Base-by-base conservation (phyloP, 2,329 filamentous ascomycete species). In the Aspergillus quadrilineatus region DNA sequence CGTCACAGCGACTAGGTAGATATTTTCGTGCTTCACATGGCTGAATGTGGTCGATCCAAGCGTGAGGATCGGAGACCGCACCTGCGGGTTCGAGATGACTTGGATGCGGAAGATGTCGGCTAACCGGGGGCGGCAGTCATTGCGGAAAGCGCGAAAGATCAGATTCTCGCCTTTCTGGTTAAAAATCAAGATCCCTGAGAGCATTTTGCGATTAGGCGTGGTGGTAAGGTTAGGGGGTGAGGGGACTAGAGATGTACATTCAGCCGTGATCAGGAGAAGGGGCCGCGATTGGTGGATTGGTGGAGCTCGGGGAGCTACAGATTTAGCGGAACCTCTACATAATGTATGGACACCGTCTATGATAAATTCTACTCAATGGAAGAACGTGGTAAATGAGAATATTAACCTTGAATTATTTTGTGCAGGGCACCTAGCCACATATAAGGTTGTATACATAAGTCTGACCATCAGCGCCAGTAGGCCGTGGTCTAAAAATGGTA, bases 141-240 rank as follows among this genome's bases (percentile, higher is more conserved):
- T 96, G 71, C 94, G 92, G 79, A 99, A 99, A 69, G 94, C 92
- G 72, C 94, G 91, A 81, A 99, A 97, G 77, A 99, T 99, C 72
- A 99, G 90, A 78, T 99, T 97, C 81, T 99, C 94, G 79, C 94
- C 94, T 79, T 99, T 99, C 76, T 99, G 94, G 67, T 99, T 99
- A 84, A 99, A 99, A 66, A 99, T 88, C 65, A 99, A 86, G 70
- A 99, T 93, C 58, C 94, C 94, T 67, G 93, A 97, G 66, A 99
- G 82, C 95, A 99, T 99, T 62, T 69, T 87, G 60, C 4, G 9
- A 15, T 53, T 53, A 53, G 54, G 60, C 53, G 58, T 50, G 51
- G 54, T 49, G 14, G 50, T 47, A 28, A 51, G 55, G 42, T 47
- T 22, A 42, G 51, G 44, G 41, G 46, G 44, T 42, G 51, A 22